A percentile compares a stretch with the other conserved stretches of the same genome.
Evolutionary conservation across 2,329 filamentous ascomycete species (phyloP).

Genomic region (Aspergillus sergii): DNA sequence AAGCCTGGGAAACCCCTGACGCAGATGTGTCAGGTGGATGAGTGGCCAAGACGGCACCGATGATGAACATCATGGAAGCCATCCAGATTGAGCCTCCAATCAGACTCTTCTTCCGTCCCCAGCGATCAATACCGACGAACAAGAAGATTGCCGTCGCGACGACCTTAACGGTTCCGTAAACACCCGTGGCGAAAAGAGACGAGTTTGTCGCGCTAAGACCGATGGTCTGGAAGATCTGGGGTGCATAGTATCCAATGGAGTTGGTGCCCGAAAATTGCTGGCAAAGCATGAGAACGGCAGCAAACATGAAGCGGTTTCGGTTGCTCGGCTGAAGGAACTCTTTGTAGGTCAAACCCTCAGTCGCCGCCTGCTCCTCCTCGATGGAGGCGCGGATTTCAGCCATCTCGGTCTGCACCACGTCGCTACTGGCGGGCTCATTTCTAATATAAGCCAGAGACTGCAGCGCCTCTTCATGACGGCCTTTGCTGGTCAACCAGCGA

Average conservation of each 20-base stretch:
- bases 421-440: slow-evolving; percentile 30
- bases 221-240: slow-evolving; percentile 41
- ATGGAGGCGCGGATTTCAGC: slow-evolving; percentile 45
- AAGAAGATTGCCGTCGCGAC: slow-evolving; percentile 41
- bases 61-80: slow-evolving; percentile 43
- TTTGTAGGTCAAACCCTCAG: slow-evolving; percentile 46
- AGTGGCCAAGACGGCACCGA: slow-evolving; percentile 36
- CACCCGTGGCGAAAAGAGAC: slow-evolving; percentile 41
- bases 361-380: slow-evolving; percentile 43
- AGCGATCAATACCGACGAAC: slow-evolving; percentile 41
- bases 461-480: slow-evolving; percentile 48
- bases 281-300: slow-evolving; percentile 43
- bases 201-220: slow-evolving; percentile 36
- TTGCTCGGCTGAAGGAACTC: slow-evolving; percentile 43
- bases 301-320: slow-evolving; percentile 40
- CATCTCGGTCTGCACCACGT: slow-evolving; percentile 35
- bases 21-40: slow-evolving; percentile 33
- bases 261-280: slow-evolving; percentile 47
- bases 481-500: slow-evolving; percentile 58
- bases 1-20: slow-evolving; percentile 32
- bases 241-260: slow-evolving; percentile 43
- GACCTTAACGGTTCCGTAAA: slow-evolving; percentile 44
- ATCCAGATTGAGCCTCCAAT: slow-evolving; percentile 40
- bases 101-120: slow-evolving; percentile 39
- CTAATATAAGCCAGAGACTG: slow-evolving; percentile 41